A percentile compares a stretch with the other conserved stretches of the same genome.
Evolutionary conservation across 495 filamentous ascomycete species (phyloP).

Genomic region (Elaphomyces granulatus): DNA sequence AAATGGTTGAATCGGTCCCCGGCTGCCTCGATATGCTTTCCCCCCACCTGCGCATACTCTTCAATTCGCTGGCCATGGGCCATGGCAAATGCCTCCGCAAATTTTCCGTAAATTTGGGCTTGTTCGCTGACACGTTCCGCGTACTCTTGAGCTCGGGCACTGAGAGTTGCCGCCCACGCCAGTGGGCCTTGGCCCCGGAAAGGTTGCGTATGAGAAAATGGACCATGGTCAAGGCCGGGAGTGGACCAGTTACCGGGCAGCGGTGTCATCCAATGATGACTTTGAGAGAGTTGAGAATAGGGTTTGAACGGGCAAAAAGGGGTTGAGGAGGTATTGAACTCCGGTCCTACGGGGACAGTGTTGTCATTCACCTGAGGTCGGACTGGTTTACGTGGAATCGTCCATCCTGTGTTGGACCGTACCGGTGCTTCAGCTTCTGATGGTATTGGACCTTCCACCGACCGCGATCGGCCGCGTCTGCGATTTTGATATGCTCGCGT

Average conservation of each 20-base stretch:
- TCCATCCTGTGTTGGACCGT: not conserved
- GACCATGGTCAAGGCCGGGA: constrained; percentile 9
- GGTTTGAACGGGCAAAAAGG: no score
- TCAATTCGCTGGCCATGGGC: constrained; percentile 30
- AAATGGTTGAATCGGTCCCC: not conserved
- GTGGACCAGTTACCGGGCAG: not conserved
- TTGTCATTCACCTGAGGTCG: not conserved
- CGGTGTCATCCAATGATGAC: no score
- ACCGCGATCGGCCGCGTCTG: constrained; percentile 5
- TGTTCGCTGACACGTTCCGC: constrained; percentile 29
- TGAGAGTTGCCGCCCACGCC: constrained; percentile 25
- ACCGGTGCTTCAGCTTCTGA: not conserved
- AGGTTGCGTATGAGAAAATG: constrained; percentile 12
- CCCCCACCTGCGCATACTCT: constrained; percentile 22
- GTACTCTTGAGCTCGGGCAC: constrained; percentile 29
- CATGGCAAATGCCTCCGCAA: constrained; percentile 30
- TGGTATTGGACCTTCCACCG: constrained; percentile 4
- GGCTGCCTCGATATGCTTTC: constrained; percentile 14
- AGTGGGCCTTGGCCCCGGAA: constrained; percentile 12
- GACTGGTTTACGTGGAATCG: not conserved
- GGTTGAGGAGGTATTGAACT: not conserved
- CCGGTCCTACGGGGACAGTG: not conserved
- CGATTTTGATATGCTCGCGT: constrained; percentile 19
- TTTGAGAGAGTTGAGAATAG: no score
- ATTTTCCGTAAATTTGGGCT: constrained; percentile 26